Evolutionary conservation across 352 stramenopile genomes (phyloP).

Genomic region (Phytopythium boreale): DNA sequence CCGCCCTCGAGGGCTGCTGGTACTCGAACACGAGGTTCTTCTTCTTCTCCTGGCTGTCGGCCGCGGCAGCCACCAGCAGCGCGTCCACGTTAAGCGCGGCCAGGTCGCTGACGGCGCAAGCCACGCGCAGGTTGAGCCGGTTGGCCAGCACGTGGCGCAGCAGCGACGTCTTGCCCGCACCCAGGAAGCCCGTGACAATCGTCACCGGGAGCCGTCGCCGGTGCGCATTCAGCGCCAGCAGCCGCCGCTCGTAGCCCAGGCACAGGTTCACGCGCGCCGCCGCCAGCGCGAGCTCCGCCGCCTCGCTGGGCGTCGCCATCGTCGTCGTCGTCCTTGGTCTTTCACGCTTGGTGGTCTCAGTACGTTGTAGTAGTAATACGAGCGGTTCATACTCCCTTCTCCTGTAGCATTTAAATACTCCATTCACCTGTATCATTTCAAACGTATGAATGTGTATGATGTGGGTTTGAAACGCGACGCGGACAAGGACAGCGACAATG

Average conservation of each 20-base stretch:
- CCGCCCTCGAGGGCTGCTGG: slow-evolving; percentile 12
- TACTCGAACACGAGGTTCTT: slow-evolving; percentile 34
- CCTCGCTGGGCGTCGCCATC: slow-evolving; percentile 17
- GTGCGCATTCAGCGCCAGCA: slow-evolving; percentile 49
- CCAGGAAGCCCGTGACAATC: slow-evolving; percentile 66
- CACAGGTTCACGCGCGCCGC: slow-evolving; percentile 56
- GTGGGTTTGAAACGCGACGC: no score
- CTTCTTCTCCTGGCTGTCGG: not conserved
- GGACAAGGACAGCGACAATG: slow-evolving; percentile 1
- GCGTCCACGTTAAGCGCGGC: slow-evolving; percentile 69
- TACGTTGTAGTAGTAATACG: no score
- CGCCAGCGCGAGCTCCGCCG: slow-evolving; percentile 35
- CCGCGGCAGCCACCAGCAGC: slow-evolving; percentile 46
- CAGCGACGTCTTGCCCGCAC: slow-evolving; percentile 68
- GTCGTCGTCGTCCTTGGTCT: slow-evolving; percentile 5
- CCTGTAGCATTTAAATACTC: no score
- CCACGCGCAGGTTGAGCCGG: slow-evolving; percentile 64
- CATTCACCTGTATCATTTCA: no score
- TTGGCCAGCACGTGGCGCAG: slow-evolving; percentile 60
- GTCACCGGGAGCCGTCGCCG: slow-evolving; percentile 52
- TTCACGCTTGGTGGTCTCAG: no score
- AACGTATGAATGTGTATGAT: no score
- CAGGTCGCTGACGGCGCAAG: slow-evolving; percentile 67
- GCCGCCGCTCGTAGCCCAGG: slow-evolving; percentile 44
- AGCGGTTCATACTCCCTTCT: no score